Evolutionary conservation across 768 basidiomycete genomes (phyloP).

Genomic region (Auricularia cornea): DNA sequence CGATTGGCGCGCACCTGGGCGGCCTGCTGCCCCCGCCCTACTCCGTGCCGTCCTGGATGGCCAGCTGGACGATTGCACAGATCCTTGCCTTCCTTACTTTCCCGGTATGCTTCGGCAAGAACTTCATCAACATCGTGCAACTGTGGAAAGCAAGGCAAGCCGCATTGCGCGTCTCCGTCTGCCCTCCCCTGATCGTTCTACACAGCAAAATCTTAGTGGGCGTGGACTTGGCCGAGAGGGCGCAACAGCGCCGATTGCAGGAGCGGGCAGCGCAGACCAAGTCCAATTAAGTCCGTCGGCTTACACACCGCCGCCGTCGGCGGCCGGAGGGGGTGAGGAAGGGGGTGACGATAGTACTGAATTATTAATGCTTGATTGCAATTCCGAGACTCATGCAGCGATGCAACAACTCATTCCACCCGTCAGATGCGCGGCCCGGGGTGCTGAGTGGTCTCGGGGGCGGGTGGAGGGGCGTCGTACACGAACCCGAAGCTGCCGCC

Average conservation of each 20-base stretch:
- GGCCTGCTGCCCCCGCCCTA: conserved; percentile 11
- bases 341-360: no score
- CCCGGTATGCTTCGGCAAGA: conserved; percentile 73
- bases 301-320: neutral
- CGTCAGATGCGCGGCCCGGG: neutral
- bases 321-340: no score
- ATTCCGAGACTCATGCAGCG: neutral
- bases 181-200: neutral
- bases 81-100: conserved; percentile 52
- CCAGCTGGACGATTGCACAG: conserved; percentile 65
- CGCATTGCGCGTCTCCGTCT: neutral
- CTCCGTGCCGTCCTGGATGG: conserved; percentile 15
- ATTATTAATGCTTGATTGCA: conserved; percentile 2
- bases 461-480: conserved; percentile 27
- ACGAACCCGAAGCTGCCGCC: conserved; percentile 86
- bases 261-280: neutral
- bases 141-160: conserved; percentile 83
- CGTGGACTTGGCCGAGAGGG: conserved; percentile 82
- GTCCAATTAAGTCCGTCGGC: neutral
- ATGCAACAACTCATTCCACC: neutral
- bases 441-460: conserved; percentile 17
- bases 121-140: conserved; percentile 91
- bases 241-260: conserved; percentile 23
- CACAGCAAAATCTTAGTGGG: conserved; percentile 76
- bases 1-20: conserved; percentile 44